A percentile compares a stretch with the other conserved stretches of the same genome.
Conservation (phyloP, 306 rosid genomes). For the Prinsepia uniflora region DNA sequence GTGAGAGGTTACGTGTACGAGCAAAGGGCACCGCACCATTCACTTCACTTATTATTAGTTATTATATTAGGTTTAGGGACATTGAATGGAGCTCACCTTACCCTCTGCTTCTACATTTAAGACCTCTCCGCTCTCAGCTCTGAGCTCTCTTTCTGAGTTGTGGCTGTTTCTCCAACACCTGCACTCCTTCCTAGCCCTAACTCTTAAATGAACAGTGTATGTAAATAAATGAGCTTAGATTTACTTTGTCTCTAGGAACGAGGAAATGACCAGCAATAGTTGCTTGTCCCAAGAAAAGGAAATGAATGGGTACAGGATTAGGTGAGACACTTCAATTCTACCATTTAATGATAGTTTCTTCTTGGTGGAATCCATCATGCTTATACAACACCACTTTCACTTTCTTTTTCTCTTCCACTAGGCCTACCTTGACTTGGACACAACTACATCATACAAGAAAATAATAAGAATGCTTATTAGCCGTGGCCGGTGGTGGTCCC, state of each 20-base stretch:
- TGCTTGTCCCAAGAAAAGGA: constrained; percentile 39
- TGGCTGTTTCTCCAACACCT: too few relatives aligned
- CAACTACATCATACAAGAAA: background rate
- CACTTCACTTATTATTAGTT: background rate
- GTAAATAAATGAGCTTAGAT: too few relatives aligned
- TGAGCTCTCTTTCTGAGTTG: too few relatives aligned
- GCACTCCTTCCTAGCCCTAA: too few relatives aligned
- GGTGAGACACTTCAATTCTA: constrained; percentile 16
- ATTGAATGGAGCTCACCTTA: constrained; percentile 38
- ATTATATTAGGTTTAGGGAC: constrained; percentile 4
- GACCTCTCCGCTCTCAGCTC: too few relatives aligned
- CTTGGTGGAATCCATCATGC: background rate
- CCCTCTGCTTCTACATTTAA: constrained; percentile 42
- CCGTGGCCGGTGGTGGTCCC: too few relatives aligned
- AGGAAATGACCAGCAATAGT: constrained; percentile 12
- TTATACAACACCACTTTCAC: background rate
- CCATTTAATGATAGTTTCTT: background rate
- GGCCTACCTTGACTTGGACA: too few relatives aligned
- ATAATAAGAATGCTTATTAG: too few relatives aligned
- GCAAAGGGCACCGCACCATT: constrained; percentile 21
- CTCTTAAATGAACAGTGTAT: too few relatives aligned
- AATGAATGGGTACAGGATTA: constrained; percentile 8
- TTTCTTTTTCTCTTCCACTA: background rate
- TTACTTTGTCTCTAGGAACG: constrained; percentile 30
- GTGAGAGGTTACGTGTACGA: background rate